Conservation (phyloP, 805 yeast species). For the Debaryomyces prosopidis region DNA sequence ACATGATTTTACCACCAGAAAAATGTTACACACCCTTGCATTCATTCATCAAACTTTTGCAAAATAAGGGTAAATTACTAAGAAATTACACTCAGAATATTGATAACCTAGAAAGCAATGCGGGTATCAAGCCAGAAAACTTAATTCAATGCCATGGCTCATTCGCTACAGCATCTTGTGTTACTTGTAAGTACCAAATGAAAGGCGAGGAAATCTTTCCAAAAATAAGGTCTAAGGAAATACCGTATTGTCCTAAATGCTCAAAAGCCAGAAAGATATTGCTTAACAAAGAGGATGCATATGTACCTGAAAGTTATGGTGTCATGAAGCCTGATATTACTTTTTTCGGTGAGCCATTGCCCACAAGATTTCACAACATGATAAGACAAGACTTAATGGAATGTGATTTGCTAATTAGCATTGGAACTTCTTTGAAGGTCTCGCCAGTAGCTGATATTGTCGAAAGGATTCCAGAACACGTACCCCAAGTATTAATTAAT, state of each 20-base stretch:
- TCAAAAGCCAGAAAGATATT: slow-evolving; percentile 16
- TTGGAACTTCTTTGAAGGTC: slow-evolving; percentile 83
- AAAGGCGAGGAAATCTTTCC: slow-evolving; percentile 49
- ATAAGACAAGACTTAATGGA: slow-evolving; percentile 53
- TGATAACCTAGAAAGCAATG: slow-evolving; percentile 47
- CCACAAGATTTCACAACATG: slow-evolving; percentile 34
- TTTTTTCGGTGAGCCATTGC: slow-evolving; percentile 73
- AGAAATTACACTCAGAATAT: slow-evolving; percentile 47
- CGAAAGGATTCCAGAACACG: slow-evolving; percentile 27
- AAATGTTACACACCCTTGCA: slow-evolving; percentile 39
- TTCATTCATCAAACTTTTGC: slow-evolving; percentile 36
- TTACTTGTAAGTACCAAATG: slow-evolving; percentile 66
- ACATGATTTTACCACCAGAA: slow-evolving; percentile 44
- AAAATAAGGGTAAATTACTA: slow-evolving; percentile 36
- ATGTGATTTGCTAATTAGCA: slow-evolving; percentile 79
- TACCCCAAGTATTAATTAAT: slow-evolving; percentile 42
- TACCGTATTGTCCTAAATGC: slow-evolving; percentile 56
- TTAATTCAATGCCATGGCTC: slow-evolving; percentile 86
- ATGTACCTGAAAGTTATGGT: slow-evolving; percentile 28
- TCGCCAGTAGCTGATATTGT: slow-evolving; percentile 46
- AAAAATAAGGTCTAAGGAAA: slow-evolving; percentile 45
- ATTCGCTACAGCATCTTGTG: slow-evolving; percentile 68
- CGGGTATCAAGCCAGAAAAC: slow-evolving; percentile 52
- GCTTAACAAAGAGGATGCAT: slow-evolving; percentile 25
- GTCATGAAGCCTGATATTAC: slow-evolving; percentile 92